phyloP scores from a whole-genome alignment of 768 basidiomycete genomes.

The Phlegmacium glaucopus region DNA sequence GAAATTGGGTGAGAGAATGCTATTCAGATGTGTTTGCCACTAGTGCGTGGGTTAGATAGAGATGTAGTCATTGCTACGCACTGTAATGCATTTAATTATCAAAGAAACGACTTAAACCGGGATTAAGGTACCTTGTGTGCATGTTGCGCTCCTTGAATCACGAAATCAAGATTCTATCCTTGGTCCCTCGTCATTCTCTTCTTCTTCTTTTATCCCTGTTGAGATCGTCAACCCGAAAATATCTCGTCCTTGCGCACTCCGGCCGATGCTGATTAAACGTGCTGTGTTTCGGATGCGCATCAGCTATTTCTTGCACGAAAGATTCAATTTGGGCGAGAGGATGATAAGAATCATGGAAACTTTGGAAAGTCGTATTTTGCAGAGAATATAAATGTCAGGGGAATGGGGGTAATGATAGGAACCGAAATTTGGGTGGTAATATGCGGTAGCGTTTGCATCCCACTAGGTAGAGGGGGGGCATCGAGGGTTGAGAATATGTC shows the following conservation, averaged over 20 bases:
- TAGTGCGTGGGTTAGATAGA: constrained; percentile 69
- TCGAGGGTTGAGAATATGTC: constrained; percentile 44
- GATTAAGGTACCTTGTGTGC: constrained; percentile 11
- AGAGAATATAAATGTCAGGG: constrained; percentile 24
- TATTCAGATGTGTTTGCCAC: constrained; percentile 45
- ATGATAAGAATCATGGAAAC: constrained; percentile 52
- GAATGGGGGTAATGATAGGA: constrained; percentile 11
- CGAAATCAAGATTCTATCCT: constrained; percentile 48
- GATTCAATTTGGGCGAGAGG: constrained; percentile 48
- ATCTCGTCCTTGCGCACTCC: constrained; percentile 55
- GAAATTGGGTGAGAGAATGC: constrained; percentile 44
- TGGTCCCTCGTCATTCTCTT: constrained; percentile 13
- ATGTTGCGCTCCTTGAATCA: constrained; percentile 49
- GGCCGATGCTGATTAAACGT: constrained; percentile 48
- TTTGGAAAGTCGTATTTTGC: constrained; percentile 39
- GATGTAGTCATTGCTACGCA: constrained; percentile 80
- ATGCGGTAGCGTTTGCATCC: constrained; percentile 20
- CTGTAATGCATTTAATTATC: constrained; percentile 30
- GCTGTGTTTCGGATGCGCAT: constrained; percentile 43
- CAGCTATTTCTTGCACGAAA: constrained; percentile 49
- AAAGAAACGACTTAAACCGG: constrained; percentile 1
- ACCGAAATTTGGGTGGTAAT: constrained; percentile 13
- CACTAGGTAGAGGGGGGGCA: constrained; percentile 16
- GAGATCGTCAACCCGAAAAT: constrained; percentile 54
- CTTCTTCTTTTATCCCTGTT: constrained; percentile 8